phyloP scores from a whole-genome alignment of 2,329 filamentous ascomycete genomes.

The Colletotrichum sp. region DNA sequence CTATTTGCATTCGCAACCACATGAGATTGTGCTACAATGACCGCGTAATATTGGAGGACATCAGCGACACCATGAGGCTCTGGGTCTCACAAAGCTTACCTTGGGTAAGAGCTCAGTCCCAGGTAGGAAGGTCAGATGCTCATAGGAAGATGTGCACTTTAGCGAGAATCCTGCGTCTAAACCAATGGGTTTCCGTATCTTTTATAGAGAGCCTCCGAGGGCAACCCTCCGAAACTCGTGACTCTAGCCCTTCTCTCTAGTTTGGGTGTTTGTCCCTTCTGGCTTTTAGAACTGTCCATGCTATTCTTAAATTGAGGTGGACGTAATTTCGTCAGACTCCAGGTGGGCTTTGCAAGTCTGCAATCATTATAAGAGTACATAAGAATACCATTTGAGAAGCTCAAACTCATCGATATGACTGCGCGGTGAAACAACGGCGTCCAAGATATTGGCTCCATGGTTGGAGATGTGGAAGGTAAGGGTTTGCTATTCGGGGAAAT shows the following conservation, averaged over 20 bases:
- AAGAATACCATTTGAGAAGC: accelerated
- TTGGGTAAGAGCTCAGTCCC: not conserved
- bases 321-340: not conserved
- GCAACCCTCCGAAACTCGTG: not conserved
- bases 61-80: not conserved
- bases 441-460: no score
- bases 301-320: not conserved
- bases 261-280: not conserved
- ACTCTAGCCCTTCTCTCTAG: not conserved
- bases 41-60: not conserved
- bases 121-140: not conserved
- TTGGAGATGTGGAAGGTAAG: no score
- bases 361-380: not conserved
- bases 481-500: no score
- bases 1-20: not conserved
- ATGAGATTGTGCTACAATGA: not conserved
- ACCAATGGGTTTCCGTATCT: accelerated
- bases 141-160: not conserved
- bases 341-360: not conserved
- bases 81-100: not conserved
- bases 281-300: accelerated
- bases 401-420: not conserved
- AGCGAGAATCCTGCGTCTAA: not conserved
- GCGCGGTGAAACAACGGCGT: not conserved
- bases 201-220: not conserved